Base-by-base conservation (phyloP, 768 basidiomycete genomes). In the Suillus tomentosus region DNA sequence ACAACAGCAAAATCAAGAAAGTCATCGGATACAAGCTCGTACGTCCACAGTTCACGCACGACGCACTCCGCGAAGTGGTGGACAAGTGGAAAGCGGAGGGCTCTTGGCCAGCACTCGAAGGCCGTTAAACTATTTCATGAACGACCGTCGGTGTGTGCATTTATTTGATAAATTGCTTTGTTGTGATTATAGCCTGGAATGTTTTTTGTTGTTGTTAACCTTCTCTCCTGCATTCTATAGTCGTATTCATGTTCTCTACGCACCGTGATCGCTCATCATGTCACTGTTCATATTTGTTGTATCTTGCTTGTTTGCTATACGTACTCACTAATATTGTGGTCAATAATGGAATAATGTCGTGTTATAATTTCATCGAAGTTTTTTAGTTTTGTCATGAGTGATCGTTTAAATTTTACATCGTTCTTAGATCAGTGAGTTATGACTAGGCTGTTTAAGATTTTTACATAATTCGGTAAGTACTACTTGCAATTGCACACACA, bases 41-140 rank as follows among this genome's bases (percentile, higher is more conserved):
- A 67, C 79, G 79, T 40, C 91, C 94, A 1, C 69, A 81, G 42
- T 87, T 94, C 70, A 82, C 80, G 69, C 84, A 83, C 54, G 86
- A 86, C 19, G 78, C 83, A 8, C 72, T 95, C 61, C 78, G 80
- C 70, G 91, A 94, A 63, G 81, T 92, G 37, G 84, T 95, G 40
- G 88, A 90, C 69, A 89, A 90, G 73, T 94, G 90, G 87, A 92
- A 90, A 72, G 86, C 76, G 15, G 93, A 95, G 69, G 86, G 87
- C 47, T 64, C 76, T 0, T 76, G 75, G 75, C 75, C 76, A 14
- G 66, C 65, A 57, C 43, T 77, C 57, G 68, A 70, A 3, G 67
- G 51, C 9, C 48, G 24, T 36, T 42, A 45, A 37, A 27, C 31
- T 13, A 37, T 19, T 34, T 9, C 17, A 54, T 22, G n/a, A 42